Evolutionary conservation across 2,329 filamentous ascomycete genomes (phyloP).

Genomic region (Tolypocladium tropicale): DNA sequence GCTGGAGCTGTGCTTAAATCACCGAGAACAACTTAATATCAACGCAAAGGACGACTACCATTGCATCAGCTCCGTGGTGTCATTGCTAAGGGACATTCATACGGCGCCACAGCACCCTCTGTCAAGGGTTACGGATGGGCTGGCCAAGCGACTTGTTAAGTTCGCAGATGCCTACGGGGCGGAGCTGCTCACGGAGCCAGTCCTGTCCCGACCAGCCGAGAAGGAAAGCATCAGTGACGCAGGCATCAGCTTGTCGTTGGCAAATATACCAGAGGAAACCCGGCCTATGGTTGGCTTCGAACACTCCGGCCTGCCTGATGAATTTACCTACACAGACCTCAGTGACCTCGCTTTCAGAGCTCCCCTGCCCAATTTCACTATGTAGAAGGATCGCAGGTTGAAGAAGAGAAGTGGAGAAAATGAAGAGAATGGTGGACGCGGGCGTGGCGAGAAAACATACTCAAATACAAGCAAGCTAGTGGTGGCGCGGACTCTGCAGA

Average conservation of each 20-base stretch:
- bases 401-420: too few species aligned
- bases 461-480: too few species aligned
- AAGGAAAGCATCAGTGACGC: neutral
- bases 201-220: neutral
- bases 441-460: too few species aligned
- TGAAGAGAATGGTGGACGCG: too few species aligned
- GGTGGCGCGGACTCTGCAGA: too few species aligned
- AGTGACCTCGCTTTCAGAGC: neutral
- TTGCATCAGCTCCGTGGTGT: neutral
- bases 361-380: neutral
- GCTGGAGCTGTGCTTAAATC: slow-evolving; percentile 1
- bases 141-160: slow-evolving; percentile 1
- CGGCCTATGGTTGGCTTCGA: neutral
- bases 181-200: neutral
- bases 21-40: slow-evolving; percentile 1
- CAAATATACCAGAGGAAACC: neutral
- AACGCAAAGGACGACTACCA: neutral
- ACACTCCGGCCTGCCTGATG: neutral
- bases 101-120: neutral
- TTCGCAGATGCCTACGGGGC: slow-evolving; percentile 3
- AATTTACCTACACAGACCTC: neutral
- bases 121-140: neutral
- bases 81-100: neutral
- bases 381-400: too few species aligned
- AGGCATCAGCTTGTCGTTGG: neutral